Evolutionary conservation across 345 rosid genomes (phyloP).

Genomic region (Gossypium thurberi): DNA sequence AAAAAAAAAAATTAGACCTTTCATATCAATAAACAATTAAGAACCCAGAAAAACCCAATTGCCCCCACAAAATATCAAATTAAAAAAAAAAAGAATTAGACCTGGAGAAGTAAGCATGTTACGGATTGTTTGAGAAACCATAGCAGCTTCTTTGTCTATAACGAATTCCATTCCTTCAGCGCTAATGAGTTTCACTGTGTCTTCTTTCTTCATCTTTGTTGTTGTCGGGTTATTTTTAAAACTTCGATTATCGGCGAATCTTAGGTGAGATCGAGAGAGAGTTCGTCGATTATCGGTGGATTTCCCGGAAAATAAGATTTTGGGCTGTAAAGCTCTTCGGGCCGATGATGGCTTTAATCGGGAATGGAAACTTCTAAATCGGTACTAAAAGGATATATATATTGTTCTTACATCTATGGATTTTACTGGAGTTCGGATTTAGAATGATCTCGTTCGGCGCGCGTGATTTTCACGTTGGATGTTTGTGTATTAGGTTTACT

Average conservation of each 20-base stretch:
- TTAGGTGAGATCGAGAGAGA: background rate
- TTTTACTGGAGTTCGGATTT: background rate
- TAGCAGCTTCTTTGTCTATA: conserved; percentile 73
- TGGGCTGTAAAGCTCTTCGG: background rate
- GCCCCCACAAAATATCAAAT: background rate
- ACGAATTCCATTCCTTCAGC: conserved; percentile 77
- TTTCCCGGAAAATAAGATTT: background rate
- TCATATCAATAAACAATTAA: background rate
- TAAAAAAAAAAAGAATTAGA: background rate
- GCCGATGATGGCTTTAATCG: background rate
- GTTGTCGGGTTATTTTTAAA: background rate
- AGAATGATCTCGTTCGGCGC: background rate
- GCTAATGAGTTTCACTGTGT: conserved; percentile 74
- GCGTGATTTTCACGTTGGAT: background rate
- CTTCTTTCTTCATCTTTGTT: conserved; percentile 46
- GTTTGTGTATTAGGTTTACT: background rate
- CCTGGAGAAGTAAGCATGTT: conserved; percentile 95
- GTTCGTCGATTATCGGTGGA: background rate
- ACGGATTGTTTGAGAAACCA: conserved; percentile 85
- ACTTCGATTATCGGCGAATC: background rate
- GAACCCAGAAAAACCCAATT: conserved; percentile 2
- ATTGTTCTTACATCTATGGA: background rate
- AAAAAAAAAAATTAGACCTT: background rate
- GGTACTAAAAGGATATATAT: background rate
- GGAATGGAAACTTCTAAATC: background rate